A percentile compares a stretch with the other conserved stretches of the same genome.
phyloP scores from a whole-genome alignment of 768 basidiomycete genomes.

The Hygrophoropsis aurantiaca region DNA sequence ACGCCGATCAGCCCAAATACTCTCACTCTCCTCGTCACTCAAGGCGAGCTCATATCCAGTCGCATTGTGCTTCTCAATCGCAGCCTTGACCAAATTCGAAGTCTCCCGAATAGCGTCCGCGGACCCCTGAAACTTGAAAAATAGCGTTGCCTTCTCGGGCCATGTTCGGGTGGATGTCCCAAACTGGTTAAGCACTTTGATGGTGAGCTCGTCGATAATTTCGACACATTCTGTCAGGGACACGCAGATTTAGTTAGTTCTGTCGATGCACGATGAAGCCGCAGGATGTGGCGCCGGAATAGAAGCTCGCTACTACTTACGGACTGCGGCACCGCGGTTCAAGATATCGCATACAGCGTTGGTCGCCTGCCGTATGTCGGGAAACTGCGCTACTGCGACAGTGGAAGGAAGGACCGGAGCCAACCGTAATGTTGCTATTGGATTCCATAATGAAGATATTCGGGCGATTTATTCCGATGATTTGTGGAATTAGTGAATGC shows the following conservation, averaged over 20 bases:
- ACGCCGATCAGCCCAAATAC: conserved; percentile 37
- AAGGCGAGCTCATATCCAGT: conserved; percentile 37
- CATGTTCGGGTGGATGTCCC: conserved; percentile 27
- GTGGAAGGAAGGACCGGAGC: conserved; percentile 76
- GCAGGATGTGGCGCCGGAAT: too few species aligned
- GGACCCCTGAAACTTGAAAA: conserved; percentile 46
- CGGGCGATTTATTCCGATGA: neutral
- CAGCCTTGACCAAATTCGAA: conserved; percentile 28
- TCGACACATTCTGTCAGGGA: conserved; percentile 40
- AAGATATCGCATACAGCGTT: conserved; percentile 39
- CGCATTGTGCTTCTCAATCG: conserved; percentile 38
- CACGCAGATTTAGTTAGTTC: neutral
- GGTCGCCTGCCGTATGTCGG: conserved; percentile 39
- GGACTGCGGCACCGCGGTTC: conserved; percentile 32
- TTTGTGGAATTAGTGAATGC: neutral
- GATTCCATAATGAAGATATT: neutral
- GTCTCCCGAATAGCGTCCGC: conserved; percentile 31
- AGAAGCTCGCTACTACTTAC: neutral
- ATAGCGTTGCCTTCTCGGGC: conserved; percentile 34
- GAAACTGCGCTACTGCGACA: conserved; percentile 59
- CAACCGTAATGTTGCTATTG: conserved; percentile 69
- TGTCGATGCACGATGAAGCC: too few species aligned
- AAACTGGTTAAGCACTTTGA: conserved; percentile 22
- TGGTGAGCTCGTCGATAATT: conserved; percentile 39
- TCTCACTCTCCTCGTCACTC: conserved; percentile 35